phyloP scores from a whole-genome alignment of 2,329 filamentous ascomycete species.

The Xylaria hypoxylon region DNA sequence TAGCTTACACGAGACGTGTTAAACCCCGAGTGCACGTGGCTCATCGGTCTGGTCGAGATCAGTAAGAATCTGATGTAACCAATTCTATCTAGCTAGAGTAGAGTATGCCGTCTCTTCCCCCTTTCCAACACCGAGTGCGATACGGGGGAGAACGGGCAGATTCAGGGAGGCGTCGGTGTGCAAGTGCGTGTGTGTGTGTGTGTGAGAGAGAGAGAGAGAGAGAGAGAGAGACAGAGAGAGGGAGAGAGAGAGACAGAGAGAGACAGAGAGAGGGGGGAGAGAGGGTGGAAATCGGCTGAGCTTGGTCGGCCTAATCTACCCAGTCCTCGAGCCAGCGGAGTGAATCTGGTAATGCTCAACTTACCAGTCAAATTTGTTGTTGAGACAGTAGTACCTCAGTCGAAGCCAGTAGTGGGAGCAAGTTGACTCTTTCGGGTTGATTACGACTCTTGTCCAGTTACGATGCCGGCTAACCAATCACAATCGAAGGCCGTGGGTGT shows the following conservation, averaged over 20 bases:
- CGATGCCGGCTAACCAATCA: slow-evolving; percentile 5
- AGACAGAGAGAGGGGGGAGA: not conserved
- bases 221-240: not conserved
- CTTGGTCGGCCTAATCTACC: not conserved
- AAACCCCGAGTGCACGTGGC: slow-evolving; percentile 15
- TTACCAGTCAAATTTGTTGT: slow-evolving; percentile 9
- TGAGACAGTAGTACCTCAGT: slow-evolving; percentile 12
- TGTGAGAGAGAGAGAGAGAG: not conserved
- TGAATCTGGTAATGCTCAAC: slow-evolving; percentile 10
- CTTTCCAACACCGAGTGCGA: not conserved
- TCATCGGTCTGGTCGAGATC: slow-evolving; percentile 12
- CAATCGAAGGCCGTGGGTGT: slow-evolving; percentile 8
- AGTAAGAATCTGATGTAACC: slow-evolving; percentile 24
- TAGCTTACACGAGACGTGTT: slow-evolving; percentile 22
- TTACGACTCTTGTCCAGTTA: slow-evolving; percentile 10
- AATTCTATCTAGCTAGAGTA: not conserved
- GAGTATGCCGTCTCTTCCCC: not conserved
- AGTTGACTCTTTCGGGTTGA: slow-evolving; percentile 3
- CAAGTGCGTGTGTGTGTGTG: not conserved
- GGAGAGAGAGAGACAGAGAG: not conserved
- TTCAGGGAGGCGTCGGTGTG: not conserved
- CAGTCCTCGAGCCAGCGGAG: not conserved
- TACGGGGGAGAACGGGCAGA: slow-evolving; percentile 7
- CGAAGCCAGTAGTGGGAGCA: not conserved
- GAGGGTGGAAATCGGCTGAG: not conserved